A percentile compares a stretch with the other conserved stretches of the same genome.
These are phyloP conservation scores for Penicillium samsonianum DNA, from an alignment of 495 filamentous ascomycete species.

Conservation along the genomic window DNA sequence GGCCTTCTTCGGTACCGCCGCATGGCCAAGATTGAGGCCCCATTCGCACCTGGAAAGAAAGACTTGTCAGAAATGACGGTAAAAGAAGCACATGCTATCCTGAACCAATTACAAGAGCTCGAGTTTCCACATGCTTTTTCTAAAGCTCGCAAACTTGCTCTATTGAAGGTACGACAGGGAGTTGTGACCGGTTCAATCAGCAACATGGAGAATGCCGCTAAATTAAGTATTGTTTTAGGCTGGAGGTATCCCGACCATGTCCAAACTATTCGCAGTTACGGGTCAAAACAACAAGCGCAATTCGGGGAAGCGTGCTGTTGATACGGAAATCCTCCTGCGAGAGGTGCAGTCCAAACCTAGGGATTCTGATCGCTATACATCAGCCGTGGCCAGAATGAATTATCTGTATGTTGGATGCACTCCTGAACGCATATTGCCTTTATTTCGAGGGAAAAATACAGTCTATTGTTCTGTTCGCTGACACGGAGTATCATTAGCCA, in stretches of 20 bases:
- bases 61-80: slow-evolving; percentile 34
- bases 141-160: slow-evolving; percentile 29
- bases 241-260: slow-evolving; percentile 40
- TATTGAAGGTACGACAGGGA: slow-evolving; percentile 30
- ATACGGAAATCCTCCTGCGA: slow-evolving; percentile 34
- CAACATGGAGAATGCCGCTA: not conserved
- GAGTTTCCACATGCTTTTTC: slow-evolving; percentile 34
- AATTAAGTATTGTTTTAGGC: slow-evolving; percentile 20
- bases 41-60: slow-evolving; percentile 21
- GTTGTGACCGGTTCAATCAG: not conserved
- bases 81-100: slow-evolving; percentile 33
- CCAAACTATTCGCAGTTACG: slow-evolving; percentile 38
- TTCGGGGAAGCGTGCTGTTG: slow-evolving; percentile 31
- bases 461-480: not conserved
- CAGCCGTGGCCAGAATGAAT: slow-evolving; percentile 49
- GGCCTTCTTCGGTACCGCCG: slow-evolving; percentile 21
- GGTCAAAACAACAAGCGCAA: slow-evolving; percentile 36
- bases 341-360: slow-evolving; percentile 34
- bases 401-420: slow-evolving; percentile 31
- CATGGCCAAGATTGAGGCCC: slow-evolving; percentile 15
- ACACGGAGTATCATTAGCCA: slow-evolving; percentile 24
- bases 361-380: slow-evolving; percentile 29
- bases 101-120: slow-evolving; percentile 29
- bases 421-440: not conserved
- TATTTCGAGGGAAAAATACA: not conserved